Conservation (phyloP, 2,329 filamentous ascomycete species). For the Lasiodiplodia gonubiensis region DNA sequence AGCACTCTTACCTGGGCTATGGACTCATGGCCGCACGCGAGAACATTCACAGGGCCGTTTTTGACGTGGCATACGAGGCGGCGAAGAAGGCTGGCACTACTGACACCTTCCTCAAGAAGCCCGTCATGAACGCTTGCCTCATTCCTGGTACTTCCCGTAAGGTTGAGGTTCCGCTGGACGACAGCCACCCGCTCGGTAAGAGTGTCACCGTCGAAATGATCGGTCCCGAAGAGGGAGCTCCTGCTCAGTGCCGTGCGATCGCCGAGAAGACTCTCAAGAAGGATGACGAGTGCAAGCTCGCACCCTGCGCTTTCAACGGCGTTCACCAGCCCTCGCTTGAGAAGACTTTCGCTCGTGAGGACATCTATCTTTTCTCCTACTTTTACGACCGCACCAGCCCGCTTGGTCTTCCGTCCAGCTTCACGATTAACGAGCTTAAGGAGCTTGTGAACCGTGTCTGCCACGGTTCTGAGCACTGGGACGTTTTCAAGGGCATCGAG, state of each 20-base stretch:
- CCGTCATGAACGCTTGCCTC: constrained; percentile 85
- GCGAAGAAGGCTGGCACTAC: constrained; percentile 51
- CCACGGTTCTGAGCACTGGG: constrained; percentile 77
- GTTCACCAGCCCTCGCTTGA: constrained; percentile 90
- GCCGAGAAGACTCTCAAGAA: constrained; percentile 92
- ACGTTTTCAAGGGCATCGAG: constrained; percentile 76
- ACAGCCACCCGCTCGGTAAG: constrained; percentile 68
- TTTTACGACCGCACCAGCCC: constrained; percentile 95
- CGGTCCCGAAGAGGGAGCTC: constrained; percentile 74
- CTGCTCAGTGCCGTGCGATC: constrained; percentile 86
- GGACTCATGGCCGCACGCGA: constrained; percentile 95
- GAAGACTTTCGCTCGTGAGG: constrained; percentile 90
- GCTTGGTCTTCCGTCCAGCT: constrained; percentile 97
- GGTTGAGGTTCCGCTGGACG: constrained; percentile 73
- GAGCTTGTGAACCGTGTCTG: constrained; percentile 87
- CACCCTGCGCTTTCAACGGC: constrained; percentile 98
- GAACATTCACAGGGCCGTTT: constrained; percentile 76
- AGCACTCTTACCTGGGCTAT: constrained; percentile 97
- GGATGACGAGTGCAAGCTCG: constrained; percentile 77
- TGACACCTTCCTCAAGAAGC: constrained; percentile 69
- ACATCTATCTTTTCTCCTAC: constrained; percentile 96
- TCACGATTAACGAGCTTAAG: constrained; percentile 88
- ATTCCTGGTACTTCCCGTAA: constrained; percentile 76
- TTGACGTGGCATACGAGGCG: constrained; percentile 72
- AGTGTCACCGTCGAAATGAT: constrained; percentile 81